Evolutionary conservation across 2,329 filamentous ascomycete species (phyloP), one percentile per base, ranked within the genome.

Genomic region (Colletotrichum sansevieriae): DNA sequence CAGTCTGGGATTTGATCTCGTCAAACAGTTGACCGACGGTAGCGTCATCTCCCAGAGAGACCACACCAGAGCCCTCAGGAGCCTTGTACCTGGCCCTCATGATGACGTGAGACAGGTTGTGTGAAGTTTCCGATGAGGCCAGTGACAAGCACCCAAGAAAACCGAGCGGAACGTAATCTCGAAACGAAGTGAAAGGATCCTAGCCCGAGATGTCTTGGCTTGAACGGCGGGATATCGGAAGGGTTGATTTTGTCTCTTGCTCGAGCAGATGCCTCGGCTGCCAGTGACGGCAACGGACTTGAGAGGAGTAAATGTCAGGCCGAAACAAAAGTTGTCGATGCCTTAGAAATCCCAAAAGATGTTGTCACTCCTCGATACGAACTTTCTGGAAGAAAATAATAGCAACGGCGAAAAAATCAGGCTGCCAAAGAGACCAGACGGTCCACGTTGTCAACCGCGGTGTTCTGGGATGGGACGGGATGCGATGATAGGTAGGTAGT

Each of bases 11-110:
- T 59, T 84, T 84, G 74, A 95, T 89, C 57, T 87, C 83, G 4
- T 84, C 76, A 54, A 90, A 82, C 1, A 95, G 83, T 61, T 90
- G 84, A 55, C 81, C 81, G 52, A 93, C 85, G 3, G 88, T 91
- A 60, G 92, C 91, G 70, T 87, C 82, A 63, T 94, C 90, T 41
- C 89, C 83, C 33, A 97, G 82, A 15, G 88, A 88, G 60, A 97
- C 81, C 3, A 89, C 91, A 39, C 90, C 90, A 54, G 90, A 88
- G 71, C 94, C 94, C 49, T 86, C 85, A 1, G 94, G 94, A 11
- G 90, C 91, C 69, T 93, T 90, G 56, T 95, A 88, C 70, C 93
- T 89, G 67, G 96, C 84, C 72, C 91, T 88, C 87, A 97, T 95
- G 9, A 22, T 44, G 75, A 49, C 46, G 39, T 25, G 15, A 33